Percentiles rank a stretch among this genome's conserved stretches.
phyloP scores from a whole-genome alignment of 148 eudicot species.

The Fallopia convolvulus region DNA sequence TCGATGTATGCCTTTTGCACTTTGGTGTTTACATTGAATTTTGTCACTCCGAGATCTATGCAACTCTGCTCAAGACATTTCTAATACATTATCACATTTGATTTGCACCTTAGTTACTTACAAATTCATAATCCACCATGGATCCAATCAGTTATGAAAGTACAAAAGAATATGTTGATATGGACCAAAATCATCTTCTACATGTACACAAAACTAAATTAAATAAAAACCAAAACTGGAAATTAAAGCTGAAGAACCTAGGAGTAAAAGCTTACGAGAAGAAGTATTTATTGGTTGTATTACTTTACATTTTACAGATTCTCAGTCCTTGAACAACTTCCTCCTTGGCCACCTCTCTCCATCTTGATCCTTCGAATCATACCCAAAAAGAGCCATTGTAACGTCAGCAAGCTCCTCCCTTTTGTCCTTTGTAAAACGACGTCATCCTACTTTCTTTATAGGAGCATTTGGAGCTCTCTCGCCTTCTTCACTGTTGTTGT shows the following conservation, averaged over 20 bases:
- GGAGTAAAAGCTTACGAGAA: not conserved
- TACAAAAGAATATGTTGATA: not conserved
- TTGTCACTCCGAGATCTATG: constrained; percentile 79
- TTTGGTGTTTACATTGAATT: constrained; percentile 96
- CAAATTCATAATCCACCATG: not conserved
- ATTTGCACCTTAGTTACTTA: not conserved
- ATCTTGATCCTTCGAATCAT: constrained; percentile 18
- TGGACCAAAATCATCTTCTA: not conserved
- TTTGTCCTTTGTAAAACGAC: constrained; percentile 32
- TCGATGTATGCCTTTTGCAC: constrained; percentile 94
- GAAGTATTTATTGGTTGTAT: not conserved
- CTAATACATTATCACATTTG: not conserved
- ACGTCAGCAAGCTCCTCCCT: constrained; percentile 22
- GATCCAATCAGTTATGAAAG: not conserved
- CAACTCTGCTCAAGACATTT: constrained; percentile 44
- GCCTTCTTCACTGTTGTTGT: constrained; percentile 14
- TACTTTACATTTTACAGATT: not conserved
- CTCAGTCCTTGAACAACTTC: constrained; percentile 10
- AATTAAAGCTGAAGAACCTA: not conserved
- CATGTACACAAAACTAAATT: constrained; percentile 3
- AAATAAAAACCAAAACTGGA: not conserved
- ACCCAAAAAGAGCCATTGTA: constrained; percentile 42
- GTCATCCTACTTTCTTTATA: constrained; percentile 21
- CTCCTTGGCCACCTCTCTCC: constrained; percentile 28
- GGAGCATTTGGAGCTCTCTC: constrained; percentile 64